Evolutionary conservation across 2,329 filamentous ascomycete species (phyloP).

Genomic region (Phymatotrichopsis omnivora): DNA sequence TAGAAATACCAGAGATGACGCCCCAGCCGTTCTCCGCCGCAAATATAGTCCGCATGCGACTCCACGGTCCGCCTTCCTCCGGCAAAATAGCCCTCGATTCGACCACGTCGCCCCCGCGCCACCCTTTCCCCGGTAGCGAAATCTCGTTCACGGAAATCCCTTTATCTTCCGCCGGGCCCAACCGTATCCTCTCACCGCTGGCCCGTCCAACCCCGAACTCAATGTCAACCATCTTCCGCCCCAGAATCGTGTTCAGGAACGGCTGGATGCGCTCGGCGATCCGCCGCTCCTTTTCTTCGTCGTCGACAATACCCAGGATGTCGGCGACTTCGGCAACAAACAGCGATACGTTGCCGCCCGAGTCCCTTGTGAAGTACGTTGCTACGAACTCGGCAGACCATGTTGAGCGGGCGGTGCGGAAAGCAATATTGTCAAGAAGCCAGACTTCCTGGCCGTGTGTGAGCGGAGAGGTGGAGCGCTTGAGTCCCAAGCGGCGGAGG

Average conservation of each 20-base stretch:
- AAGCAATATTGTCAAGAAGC: slow-evolving; percentile 85
- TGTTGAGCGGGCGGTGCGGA: slow-evolving; percentile 42
- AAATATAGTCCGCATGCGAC: slow-evolving; percentile 61
- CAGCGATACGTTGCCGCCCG: slow-evolving; percentile 55
- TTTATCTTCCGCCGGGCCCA: slow-evolving; percentile 61
- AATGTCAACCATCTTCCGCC: slow-evolving; percentile 57
- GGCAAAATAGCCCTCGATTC: slow-evolving; percentile 44
- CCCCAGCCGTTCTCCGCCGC: slow-evolving; percentile 72
- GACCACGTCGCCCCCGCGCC: slow-evolving; percentile 41
- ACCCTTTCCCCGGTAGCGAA: slow-evolving; percentile 40
- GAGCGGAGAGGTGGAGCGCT: slow-evolving; percentile 33
- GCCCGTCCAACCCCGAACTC: slow-evolving; percentile 40
- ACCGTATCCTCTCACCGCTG: slow-evolving; percentile 36
- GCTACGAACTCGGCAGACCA: slow-evolving; percentile 81
- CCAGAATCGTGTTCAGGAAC: slow-evolving; percentile 66
- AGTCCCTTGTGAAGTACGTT: slow-evolving; percentile 66
- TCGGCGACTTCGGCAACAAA: slow-evolving; percentile 61
- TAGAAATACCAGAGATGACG: slow-evolving; percentile 56
- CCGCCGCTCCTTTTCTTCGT: slow-evolving; percentile 50
- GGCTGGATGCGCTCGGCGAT: slow-evolving; percentile 62
- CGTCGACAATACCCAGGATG: slow-evolving; percentile 51
- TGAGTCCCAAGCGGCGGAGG: slow-evolving; percentile 40
- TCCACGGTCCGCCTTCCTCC: slow-evolving; percentile 44
- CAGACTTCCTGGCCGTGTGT: slow-evolving; percentile 57
- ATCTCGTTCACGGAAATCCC: slow-evolving; percentile 60